Conservation (phyloP, 257 asterid genomes). For the Capsicum pubescens region DNA sequence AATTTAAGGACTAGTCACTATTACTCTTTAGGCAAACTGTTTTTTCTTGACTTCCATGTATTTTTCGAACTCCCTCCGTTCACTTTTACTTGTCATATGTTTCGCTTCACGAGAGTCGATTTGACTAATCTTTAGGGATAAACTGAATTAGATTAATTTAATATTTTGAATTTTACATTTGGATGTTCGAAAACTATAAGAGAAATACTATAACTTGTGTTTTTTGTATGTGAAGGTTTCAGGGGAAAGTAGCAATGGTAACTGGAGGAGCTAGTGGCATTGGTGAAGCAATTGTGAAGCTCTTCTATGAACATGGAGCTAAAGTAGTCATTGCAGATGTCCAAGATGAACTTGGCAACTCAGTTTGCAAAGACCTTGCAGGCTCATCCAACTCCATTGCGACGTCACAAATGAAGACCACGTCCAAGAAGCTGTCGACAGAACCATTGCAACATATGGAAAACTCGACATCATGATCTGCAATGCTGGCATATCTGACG, state of each 20-base stretch:
- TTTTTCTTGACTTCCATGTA: background rate
- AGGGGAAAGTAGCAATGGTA: constrained; percentile 67
- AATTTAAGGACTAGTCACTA: background rate
- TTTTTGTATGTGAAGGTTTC: constrained; percentile 43
- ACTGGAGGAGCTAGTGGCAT: constrained; percentile 74
- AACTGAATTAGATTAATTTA: too few species aligned
- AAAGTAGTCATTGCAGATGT: constrained; percentile 60
- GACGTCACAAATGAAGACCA: constrained; percentile 61
- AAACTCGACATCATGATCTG: constrained; percentile 66
- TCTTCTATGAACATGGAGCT: constrained; percentile 62
- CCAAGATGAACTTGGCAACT: constrained; percentile 52
- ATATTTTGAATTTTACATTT: too few species aligned
- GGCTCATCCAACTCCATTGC: constrained; percentile 53
- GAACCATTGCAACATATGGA: constrained; percentile 45
- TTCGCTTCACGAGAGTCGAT: too few species aligned
- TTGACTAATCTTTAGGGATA: too few species aligned
- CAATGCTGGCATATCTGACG: constrained; percentile 55
- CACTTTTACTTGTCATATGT: too few species aligned
- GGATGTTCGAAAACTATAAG: too few species aligned
- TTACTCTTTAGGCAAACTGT: background rate
- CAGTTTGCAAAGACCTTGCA: constrained; percentile 32
- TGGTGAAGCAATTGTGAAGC: constrained; percentile 56
- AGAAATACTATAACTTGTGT: background rate
- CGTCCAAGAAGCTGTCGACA: constrained; percentile 46
- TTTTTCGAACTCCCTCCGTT: background rate